These are phyloP conservation scores for Solanum acaule DNA, from an alignment of 257 asterid species.

Conservation along the genomic window DNA sequence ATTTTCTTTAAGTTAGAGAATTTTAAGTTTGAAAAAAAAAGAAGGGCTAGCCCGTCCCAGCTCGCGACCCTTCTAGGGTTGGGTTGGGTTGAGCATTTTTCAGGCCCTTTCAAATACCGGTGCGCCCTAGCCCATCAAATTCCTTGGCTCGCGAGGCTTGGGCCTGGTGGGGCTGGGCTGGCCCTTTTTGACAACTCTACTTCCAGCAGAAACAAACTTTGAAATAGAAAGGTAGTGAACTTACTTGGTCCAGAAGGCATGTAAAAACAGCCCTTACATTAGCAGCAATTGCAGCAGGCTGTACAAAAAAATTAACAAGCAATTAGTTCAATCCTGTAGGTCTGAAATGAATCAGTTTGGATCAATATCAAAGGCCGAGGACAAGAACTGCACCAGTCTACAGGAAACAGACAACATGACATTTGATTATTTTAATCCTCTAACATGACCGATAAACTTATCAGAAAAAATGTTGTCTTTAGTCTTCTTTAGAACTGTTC, in stretches of 20 bases:
- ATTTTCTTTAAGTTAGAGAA: neutral
- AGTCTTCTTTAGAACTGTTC: neutral
- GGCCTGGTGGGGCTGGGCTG: neutral
- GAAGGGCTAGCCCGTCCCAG: no score
- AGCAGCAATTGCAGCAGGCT: slow-evolving; percentile 89
- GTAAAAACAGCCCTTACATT: slow-evolving; percentile 84
- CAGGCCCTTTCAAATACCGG: no score
- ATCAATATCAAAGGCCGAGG: neutral
- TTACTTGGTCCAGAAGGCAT: slow-evolving; percentile 90
- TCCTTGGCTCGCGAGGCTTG: neutral
- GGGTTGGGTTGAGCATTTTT: neutral
- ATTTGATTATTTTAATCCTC: neutral
- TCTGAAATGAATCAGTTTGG: neutral
- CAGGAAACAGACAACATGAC: neutral
- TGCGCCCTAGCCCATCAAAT: no score
- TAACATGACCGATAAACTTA: neutral
- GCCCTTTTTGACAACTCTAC: neutral
- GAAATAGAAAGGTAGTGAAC: slow-evolving; percentile 6
- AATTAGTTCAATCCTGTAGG: slow-evolving; percentile 4
- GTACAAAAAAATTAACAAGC: slow-evolving; percentile 18
- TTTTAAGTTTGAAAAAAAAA: no score
- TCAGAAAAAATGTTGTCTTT: neutral
- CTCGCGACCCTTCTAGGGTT: neutral
- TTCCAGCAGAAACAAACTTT: slow-evolving; percentile 10
- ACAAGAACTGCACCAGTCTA: neutral